A percentile compares a stretch with the other conserved stretches of the same genome.
phyloP scores from a whole-genome alignment of 495 filamentous ascomycete genomes.

The Cladorrhinum samala region DNA sequence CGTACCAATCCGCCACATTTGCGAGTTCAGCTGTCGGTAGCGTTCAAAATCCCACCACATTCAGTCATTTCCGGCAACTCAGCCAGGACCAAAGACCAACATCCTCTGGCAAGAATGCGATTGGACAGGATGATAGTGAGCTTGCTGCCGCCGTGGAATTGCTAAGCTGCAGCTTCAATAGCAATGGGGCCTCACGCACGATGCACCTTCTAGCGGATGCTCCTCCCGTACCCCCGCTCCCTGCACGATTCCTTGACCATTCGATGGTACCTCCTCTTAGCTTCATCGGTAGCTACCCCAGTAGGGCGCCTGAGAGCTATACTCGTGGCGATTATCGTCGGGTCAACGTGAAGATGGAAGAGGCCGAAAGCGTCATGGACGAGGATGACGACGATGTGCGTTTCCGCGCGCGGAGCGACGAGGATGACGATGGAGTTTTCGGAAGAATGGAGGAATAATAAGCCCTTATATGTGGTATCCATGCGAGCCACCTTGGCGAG shows the following conservation, averaged over 20 bases:
- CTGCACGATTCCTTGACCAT: constrained; percentile 58
- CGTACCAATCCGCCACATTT: constrained; percentile 73
- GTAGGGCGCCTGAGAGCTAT: constrained; percentile 46
- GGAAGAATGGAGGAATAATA: constrained; percentile 85
- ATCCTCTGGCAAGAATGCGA: constrained; percentile 55
- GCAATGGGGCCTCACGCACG: constrained; percentile 57
- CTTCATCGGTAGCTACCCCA: constrained; percentile 48
- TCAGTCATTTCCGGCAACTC: constrained; percentile 50
- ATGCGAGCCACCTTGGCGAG: no score
- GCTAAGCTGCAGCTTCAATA: constrained; percentile 83
- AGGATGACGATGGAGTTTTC: constrained; percentile 93
- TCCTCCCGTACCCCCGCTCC: constrained; percentile 81
- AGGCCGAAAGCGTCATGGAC: constrained; percentile 60
- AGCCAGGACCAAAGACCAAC: constrained; percentile 54
- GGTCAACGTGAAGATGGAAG: constrained; percentile 63
- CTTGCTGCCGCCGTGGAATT: constrained; percentile 88
- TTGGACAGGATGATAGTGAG: constrained; percentile 66
- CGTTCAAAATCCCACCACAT: constrained; percentile 39
- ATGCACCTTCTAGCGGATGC: constrained; percentile 67
- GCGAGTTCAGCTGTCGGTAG: constrained; percentile 46
- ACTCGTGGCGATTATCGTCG: constrained; percentile 39
- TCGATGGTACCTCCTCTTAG: constrained; percentile 40
- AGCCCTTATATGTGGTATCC: no score
- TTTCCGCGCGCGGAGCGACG: constrained; percentile 61
- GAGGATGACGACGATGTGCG: constrained; percentile 73